Evolutionary conservation across 2,329 filamentous ascomycete genomes (phyloP), one percentile per base, ranked within the genome.

Genomic region (Colletotrichum liriopes): DNA sequence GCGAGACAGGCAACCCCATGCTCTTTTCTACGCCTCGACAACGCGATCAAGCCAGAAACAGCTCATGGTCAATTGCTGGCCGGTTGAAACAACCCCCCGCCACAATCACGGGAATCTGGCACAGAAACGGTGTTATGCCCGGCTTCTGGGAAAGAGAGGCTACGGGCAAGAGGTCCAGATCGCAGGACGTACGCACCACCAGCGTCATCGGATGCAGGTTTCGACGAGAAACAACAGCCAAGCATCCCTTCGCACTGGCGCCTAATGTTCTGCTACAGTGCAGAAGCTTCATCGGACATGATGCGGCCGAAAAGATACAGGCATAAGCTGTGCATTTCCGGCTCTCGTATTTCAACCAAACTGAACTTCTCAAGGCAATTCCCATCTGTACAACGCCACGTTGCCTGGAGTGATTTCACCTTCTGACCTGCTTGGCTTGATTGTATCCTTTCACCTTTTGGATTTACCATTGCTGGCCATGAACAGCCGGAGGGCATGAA

Each of bases 51-150:
- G 60, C 54, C 66, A 61, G 60, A 60, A 66, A 37, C 43, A 64
- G 60, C 61, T 37, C 54, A 39, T 60, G 47, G 54, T 62, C 65
- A 61, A 58, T 52, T 64, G 65, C 65, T 59, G 29, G 41, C 59
- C 65, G 55, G 60, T 65, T 65, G 70, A 73, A 73, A 71, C 54
- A 66, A 51, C 35, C 47, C 70, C 60, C 56, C 70, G 56, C 66
- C 54, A 37, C 67, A 55, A 63, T 37, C 55, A 61, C 66, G 70
- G 67, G 29, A 64, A 49, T 61, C 55, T 61, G 67, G 55, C 51
- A 65, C 29, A 51, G 47, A 71, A 71, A 49, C 60, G 61, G 70
- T 56, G 55, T 41, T 51, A 51, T 71, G 54, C 51, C 70, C 60
- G 70, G 29, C 55, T 41, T 18, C 29, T 41, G 60, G 23, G 23